Conservation (phyloP, 1,284 basidiomycete species). For the Trametes versicolor region DNA sequence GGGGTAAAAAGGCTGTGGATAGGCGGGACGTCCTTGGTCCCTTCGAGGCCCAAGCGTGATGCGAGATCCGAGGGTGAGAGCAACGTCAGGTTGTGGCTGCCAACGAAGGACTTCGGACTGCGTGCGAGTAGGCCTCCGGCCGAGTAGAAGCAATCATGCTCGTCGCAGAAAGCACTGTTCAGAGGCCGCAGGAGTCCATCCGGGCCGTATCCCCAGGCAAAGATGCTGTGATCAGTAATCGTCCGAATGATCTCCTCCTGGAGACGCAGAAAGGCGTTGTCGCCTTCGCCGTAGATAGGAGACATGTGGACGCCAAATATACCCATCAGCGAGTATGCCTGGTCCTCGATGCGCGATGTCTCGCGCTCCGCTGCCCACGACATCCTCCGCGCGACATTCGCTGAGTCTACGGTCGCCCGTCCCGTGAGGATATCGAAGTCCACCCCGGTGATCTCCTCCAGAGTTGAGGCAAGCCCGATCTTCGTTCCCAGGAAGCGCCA, state of each 20-base stretch:
- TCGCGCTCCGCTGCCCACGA: constrained; percentile 18
- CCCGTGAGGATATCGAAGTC: constrained; percentile 4
- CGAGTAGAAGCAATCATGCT: background rate
- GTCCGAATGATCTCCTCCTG: constrained; percentile 13
- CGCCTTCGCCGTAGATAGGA: constrained; percentile 15
- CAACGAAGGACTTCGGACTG: background rate
- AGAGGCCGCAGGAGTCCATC: background rate
- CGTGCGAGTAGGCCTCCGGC: background rate
- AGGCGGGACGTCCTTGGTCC: background rate
- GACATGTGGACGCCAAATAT: constrained; percentile 19
- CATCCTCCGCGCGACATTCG: constrained; percentile 19
- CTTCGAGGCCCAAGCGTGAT: background rate
- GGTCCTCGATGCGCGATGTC: constrained; percentile 19
- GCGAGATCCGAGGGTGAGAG: background rate
- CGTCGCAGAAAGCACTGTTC: background rate
- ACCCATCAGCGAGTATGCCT: constrained; percentile 19
- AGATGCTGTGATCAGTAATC: constrained; percentile 6
- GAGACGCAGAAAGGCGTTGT: constrained; percentile 13
- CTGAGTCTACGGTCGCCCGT: background rate
- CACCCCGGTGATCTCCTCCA: constrained; percentile 13
- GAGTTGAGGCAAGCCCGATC: background rate
- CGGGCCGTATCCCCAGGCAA: constrained; percentile 2
- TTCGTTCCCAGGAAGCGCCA: constrained; percentile 21
- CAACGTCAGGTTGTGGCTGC: background rate
- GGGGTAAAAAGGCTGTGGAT: background rate